Percentiles rank a stretch among this genome's conserved stretches.
These are phyloP conservation scores for Dendrothele bispora DNA, from an alignment of 768 basidiomycete genomes.

Conservation along the genomic window DNA sequence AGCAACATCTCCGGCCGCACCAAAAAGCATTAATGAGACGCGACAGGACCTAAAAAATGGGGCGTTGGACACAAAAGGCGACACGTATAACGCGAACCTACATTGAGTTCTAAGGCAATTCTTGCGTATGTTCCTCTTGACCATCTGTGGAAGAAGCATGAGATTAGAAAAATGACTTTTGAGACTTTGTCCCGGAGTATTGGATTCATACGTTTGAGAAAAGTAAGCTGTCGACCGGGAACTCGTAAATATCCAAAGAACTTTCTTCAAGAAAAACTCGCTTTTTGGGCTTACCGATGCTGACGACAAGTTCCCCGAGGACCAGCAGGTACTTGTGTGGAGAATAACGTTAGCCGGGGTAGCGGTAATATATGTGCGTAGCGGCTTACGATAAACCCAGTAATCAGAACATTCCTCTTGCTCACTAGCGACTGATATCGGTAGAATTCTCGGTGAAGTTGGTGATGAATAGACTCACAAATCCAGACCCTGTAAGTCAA, in stretches of 20 bases:
- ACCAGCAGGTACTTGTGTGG: not conserved
- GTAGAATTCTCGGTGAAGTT: not conserved
- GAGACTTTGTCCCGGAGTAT: not conserved
- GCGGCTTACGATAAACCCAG: not conserved
- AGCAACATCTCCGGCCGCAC: slow-evolving; percentile 1
- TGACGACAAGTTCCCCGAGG: not conserved
- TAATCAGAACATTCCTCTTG: not conserved
- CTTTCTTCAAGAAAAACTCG: not conserved
- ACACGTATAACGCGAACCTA: not conserved
- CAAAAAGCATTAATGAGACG: not conserved
- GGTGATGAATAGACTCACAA: not conserved
- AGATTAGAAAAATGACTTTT: not conserved
- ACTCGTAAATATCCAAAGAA: not conserved
- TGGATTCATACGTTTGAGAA: not conserved
- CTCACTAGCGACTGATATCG: slow-evolving; percentile 6
- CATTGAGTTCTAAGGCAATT: not conserved
- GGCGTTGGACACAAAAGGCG: not conserved
- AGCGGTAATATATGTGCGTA: no score
- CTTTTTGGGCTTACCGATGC: slow-evolving; percentile 6
- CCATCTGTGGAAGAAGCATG: not conserved
- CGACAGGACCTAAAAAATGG: slow-evolving; percentile 2
- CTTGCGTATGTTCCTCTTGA: not conserved
- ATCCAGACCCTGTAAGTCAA: slow-evolving; percentile 8
- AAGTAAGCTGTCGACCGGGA: not conserved
- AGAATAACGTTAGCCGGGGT: not conserved